Evolutionary conservation across 75 land plant species (phyloP).

Genomic region (Adiantum capillusveneris): DNA sequence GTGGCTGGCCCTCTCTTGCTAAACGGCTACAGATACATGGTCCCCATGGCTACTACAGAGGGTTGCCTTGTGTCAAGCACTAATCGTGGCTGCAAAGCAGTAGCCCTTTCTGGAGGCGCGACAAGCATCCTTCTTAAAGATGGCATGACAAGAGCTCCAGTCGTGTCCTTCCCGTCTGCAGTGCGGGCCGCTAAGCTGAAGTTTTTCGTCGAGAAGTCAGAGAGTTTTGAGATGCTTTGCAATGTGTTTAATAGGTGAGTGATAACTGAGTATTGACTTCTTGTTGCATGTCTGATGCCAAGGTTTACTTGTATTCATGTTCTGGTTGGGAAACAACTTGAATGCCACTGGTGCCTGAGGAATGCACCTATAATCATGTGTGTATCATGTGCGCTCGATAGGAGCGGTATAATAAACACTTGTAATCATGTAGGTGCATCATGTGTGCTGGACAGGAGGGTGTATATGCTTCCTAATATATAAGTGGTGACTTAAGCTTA

Average conservation of each 20-base stretch:
- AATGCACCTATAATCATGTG: too few species aligned
- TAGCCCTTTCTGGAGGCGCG: slow-evolving; percentile 28
- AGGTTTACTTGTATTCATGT: too few species aligned
- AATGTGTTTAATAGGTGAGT: slow-evolving; percentile 1
- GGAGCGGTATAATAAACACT: too few species aligned
- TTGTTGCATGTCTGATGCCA: background rate
- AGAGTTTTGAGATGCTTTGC: slow-evolving; percentile 8
- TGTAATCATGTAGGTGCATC: too few species aligned
- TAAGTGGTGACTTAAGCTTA: slow-evolving; percentile 4
- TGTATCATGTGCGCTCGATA: too few species aligned
- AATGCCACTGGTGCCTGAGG: too few species aligned
- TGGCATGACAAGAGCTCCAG: slow-evolving; percentile 36
- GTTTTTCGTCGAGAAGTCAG: slow-evolving; percentile 10
- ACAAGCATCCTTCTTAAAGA: slow-evolving; percentile 20
- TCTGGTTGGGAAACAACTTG: too few species aligned
- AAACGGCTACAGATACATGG: slow-evolving; percentile 14
- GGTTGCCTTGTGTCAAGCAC: slow-evolving; percentile 35
- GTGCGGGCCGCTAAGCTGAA: slow-evolving; percentile 23
- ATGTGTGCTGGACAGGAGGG: background rate
- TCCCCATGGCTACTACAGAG: slow-evolving; percentile 33
- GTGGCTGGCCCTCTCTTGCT: slow-evolving; percentile 54
- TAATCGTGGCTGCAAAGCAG: slow-evolving; percentile 30
- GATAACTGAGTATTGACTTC: background rate
- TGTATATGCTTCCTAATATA: background rate
- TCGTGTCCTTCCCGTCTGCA: slow-evolving; percentile 14